These are phyloP conservation scores for Cyamopsis tetragonoloba DNA, from an alignment of 306 rosid species.

Conservation along the genomic window DNA sequence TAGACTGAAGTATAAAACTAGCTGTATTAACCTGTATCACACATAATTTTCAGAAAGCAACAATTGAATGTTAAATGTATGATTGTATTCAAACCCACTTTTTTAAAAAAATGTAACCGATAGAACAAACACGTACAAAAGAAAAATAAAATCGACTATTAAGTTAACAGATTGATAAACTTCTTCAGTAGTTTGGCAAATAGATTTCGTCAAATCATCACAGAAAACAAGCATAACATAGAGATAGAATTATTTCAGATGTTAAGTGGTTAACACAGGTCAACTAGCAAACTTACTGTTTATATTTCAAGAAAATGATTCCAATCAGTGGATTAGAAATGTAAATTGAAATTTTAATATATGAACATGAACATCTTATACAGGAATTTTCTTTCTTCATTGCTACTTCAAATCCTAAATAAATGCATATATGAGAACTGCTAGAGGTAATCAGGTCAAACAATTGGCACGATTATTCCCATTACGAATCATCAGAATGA, in stretches of 20 bases:
- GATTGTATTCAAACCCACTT: background rate
- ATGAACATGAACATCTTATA: background rate
- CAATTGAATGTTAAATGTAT: no score
- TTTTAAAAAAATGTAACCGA: background rate
- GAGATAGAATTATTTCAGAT: background rate
- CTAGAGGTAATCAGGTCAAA: slow-evolving; percentile 13
- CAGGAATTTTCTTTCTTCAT: background rate
- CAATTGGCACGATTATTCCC: background rate
- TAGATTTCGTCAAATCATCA: background rate
- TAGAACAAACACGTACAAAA: background rate
- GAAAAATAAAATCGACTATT: no score
- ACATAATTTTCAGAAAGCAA: background rate
- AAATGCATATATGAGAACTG: background rate
- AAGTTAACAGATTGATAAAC: background rate
- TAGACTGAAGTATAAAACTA: slow-evolving; percentile 3
- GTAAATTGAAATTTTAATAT: background rate
- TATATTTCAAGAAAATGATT: background rate
- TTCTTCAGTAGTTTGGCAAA: background rate
- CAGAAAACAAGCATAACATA: background rate
- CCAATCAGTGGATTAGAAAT: background rate
- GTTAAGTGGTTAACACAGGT: background rate
- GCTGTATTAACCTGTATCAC: background rate
- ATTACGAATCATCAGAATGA: slow-evolving; percentile 7
- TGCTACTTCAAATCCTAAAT: slow-evolving; percentile 5
- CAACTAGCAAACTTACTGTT: background rate